Conservation (phyloP, 2,329 filamentous ascomycete genomes). For the Claviceps digitariae region DNA sequence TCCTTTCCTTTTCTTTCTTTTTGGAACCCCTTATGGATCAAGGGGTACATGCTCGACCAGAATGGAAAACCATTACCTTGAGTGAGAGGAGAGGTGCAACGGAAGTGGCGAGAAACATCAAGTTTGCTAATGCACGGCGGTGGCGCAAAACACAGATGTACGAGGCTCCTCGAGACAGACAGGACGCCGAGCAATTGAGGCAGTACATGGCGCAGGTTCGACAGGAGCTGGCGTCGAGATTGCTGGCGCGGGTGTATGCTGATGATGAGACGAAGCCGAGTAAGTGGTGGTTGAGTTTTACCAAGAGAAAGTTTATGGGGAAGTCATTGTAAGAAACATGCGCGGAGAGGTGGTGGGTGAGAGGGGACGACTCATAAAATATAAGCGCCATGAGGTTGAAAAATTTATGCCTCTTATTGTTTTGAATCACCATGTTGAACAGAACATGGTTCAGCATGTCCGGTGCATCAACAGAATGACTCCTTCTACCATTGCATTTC, state of each 20-base stretch:
- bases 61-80: no score
- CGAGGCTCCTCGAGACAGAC: slow-evolving; percentile 72
- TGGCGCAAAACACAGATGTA: slow-evolving; percentile 47
- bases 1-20: no score
- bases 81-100: no score
- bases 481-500: no score
- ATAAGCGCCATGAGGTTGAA: no score
- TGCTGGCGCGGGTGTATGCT: slow-evolving; percentile 78
- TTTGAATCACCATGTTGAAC: no score
- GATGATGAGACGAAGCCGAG: slow-evolving; percentile 58
- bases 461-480: no score
- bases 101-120: no score
- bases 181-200: slow-evolving; percentile 77
- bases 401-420: not conserved
- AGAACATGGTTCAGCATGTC: no score
- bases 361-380: no score
- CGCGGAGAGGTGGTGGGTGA: not conserved
- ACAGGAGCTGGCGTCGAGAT: slow-evolving; percentile 72
- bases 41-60: no score
- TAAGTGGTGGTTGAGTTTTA: slow-evolving; percentile 98
- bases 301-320: slow-evolving; percentile 99
- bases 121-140: not conserved
- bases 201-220: slow-evolving; percentile 87
- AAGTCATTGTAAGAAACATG: slow-evolving; percentile 53
- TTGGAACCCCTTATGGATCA: not conserved